Evolutionary conservation across 768 basidiomycete genomes (phyloP).

Genomic region (Naganishia friedmannii): DNA sequence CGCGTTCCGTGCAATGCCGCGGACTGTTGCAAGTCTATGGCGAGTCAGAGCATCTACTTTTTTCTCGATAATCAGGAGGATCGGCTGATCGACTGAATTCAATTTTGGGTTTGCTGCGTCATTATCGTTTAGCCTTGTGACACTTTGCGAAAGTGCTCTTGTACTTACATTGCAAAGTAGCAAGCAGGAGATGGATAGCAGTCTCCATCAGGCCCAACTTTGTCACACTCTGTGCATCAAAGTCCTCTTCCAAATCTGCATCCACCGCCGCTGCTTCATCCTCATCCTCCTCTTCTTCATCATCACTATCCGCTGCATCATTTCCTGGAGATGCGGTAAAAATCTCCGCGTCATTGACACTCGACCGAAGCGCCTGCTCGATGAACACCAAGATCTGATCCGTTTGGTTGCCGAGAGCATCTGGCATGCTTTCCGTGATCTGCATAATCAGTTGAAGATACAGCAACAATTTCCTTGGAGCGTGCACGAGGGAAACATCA

Average conservation of each 20-base stretch:
- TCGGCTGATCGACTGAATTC: constrained; percentile 56
- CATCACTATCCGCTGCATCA: constrained; percentile 51
- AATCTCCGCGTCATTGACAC: constrained; percentile 16
- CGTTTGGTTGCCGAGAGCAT: constrained; percentile 59
- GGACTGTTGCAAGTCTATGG: constrained; percentile 57
- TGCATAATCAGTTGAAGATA: constrained; percentile 77
- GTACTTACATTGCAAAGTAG: constrained; percentile 76
- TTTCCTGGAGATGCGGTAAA: constrained; percentile 38
- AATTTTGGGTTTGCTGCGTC: constrained; percentile 34
- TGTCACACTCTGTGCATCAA: constrained; percentile 53
- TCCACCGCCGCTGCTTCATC: constrained; percentile 45
- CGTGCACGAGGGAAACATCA: background rate
- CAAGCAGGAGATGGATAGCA: constrained; percentile 73
- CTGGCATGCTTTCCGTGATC: constrained; percentile 69
- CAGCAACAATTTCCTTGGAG: constrained; percentile 58
- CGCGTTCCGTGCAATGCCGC: constrained; percentile 70
- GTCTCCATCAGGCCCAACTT: constrained; percentile 72
- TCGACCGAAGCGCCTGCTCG: constrained; percentile 65
- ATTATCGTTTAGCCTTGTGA: no score
- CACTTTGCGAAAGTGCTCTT: no score
- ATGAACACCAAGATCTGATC: constrained; percentile 77
- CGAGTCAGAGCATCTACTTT: constrained; percentile 56
- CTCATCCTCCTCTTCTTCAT: constrained; percentile 54
- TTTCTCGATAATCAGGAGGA: constrained; percentile 69
- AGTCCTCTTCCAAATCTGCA: constrained; percentile 49